Evolutionary conservation across 331 rosid species (phyloP).

Genomic region (Telfairia occidentalis): DNA sequence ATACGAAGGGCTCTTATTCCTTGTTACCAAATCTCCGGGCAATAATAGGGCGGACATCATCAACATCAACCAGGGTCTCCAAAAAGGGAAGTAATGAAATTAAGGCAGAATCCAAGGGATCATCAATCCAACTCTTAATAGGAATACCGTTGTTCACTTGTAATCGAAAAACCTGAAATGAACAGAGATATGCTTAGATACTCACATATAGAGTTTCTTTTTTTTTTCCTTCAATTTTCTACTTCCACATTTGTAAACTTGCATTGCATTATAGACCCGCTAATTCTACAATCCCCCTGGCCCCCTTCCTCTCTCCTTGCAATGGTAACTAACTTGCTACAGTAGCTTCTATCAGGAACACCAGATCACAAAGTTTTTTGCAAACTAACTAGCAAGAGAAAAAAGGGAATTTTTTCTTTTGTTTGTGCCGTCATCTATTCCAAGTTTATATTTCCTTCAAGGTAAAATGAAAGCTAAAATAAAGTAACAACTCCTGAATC

Average conservation of each 20-base stretch:
- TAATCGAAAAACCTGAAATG: conserved; percentile 89
- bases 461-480: neutral
- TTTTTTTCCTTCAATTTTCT: conserved; percentile 7
- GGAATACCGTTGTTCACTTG: conserved; percentile 99
- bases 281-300: neutral
- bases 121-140: conserved; percentile 99
- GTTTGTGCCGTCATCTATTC: neutral
- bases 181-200: conserved; percentile 26
- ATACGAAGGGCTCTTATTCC: conserved; percentile 54
- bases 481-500: neutral
- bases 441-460: neutral
- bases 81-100: conserved; percentile 90
- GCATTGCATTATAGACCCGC: neutral
- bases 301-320: neutral
- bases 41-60: conserved; percentile 96
- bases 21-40: conserved; percentile 73
- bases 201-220: neutral
- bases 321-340: neutral
- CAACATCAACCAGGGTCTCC: conserved; percentile 84
- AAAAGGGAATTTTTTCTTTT: neutral
- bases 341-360: neutral
- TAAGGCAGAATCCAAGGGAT: conserved; percentile 69
- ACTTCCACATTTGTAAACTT: conserved; percentile 1
- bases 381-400: neutral
- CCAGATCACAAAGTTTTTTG: neutral